phyloP scores from a whole-genome alignment of 2,329 filamentous ascomycete genomes.

The Hymenoscyphus infarciens region DNA sequence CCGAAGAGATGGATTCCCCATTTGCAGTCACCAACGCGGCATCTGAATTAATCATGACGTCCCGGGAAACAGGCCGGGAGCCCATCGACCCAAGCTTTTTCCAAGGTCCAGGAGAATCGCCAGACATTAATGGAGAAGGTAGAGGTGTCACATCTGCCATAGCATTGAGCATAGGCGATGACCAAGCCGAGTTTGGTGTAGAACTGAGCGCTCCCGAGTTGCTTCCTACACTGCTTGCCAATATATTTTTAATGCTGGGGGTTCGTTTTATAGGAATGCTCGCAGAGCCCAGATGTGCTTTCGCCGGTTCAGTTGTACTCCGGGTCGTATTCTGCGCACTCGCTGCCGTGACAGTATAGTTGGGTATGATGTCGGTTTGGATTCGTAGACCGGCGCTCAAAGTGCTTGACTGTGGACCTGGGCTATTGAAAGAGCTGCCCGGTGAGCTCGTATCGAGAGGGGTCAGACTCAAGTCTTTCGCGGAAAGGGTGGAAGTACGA shows the following conservation, averaged over 20 bases:
- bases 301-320: slow-evolving; percentile 14
- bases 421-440: slow-evolving; percentile 18
- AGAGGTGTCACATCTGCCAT: slow-evolving; percentile 77
- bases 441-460: slow-evolving; percentile 28
- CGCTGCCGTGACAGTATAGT: slow-evolving; percentile 28
- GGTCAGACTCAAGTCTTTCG: slow-evolving; percentile 18
- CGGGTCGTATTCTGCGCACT: slow-evolving; percentile 19
- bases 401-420: slow-evolving; percentile 25
- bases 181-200: slow-evolving; percentile 62
- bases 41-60: slow-evolving; percentile 41
- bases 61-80: slow-evolving; percentile 47
- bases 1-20: slow-evolving; percentile 50
- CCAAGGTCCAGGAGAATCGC: slow-evolving; percentile 66
- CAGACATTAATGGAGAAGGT: slow-evolving; percentile 67
- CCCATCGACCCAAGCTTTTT: slow-evolving; percentile 42
- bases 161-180: slow-evolving; percentile 70
- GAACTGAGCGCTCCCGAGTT: slow-evolving; percentile 40
- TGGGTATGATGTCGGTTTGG: slow-evolving; percentile 37
- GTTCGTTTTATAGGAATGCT: slow-evolving; percentile 47
- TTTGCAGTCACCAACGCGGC: slow-evolving; percentile 49
- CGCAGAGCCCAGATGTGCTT: slow-evolving; percentile 17
- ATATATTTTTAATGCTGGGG: slow-evolving; percentile 56
- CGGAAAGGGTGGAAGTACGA: slow-evolving; percentile 10
- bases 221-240: slow-evolving; percentile 46
- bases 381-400: slow-evolving; percentile 34